Evolutionary conservation across 495 filamentous ascomycete genomes (phyloP).

Genomic region (Podospora australis): DNA sequence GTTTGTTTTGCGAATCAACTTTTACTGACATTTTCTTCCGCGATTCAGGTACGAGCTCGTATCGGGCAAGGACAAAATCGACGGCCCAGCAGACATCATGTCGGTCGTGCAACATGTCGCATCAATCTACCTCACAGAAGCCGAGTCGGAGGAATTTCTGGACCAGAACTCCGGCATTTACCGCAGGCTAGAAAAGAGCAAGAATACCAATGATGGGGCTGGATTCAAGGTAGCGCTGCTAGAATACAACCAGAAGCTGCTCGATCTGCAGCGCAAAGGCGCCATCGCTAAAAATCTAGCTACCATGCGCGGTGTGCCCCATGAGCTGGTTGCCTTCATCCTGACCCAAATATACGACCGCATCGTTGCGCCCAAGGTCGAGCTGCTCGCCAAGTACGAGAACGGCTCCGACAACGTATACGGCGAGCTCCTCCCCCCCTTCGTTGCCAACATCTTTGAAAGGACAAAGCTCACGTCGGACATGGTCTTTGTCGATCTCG

Average conservation of each 20-base stretch:
- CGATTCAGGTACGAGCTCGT: slow-evolving; percentile 65
- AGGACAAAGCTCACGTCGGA: slow-evolving; percentile 69
- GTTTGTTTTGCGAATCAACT: too few relatives aligned
- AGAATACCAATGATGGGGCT: slow-evolving; percentile 54
- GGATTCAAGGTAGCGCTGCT: slow-evolving; percentile 64
- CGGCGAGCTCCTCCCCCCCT: slow-evolving; percentile 81
- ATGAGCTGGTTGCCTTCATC: slow-evolving; percentile 71
- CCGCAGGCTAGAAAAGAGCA: slow-evolving; percentile 59
- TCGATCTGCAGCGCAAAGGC: slow-evolving; percentile 53
- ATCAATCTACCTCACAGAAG: slow-evolving; percentile 64
- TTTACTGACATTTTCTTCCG: slow-evolving; percentile 3
- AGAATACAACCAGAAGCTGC: slow-evolving; percentile 68
- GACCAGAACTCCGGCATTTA: slow-evolving; percentile 67
- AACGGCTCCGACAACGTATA: slow-evolving; percentile 89
- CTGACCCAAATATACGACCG: slow-evolving; percentile 84
- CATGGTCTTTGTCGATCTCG: slow-evolving; percentile 87
- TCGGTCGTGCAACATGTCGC: slow-evolving; percentile 69
- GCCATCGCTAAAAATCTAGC: slow-evolving; percentile 65
- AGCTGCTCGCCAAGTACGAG: slow-evolving; percentile 72
- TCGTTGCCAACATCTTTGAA: slow-evolving; percentile 72
- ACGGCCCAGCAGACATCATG: slow-evolving; percentile 77
- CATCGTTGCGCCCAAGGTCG: slow-evolving; percentile 82
- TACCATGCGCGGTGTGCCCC: slow-evolving; percentile 53
- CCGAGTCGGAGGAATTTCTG: slow-evolving; percentile 57
- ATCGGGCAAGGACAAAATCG: slow-evolving; percentile 72